Percentiles rank a stretch among this genome's conserved stretches.
These are phyloP conservation scores for Fomitopsis pinicola DNA, from an alignment of 1,284 basidiomycete species.

Conservation along the genomic window DNA sequence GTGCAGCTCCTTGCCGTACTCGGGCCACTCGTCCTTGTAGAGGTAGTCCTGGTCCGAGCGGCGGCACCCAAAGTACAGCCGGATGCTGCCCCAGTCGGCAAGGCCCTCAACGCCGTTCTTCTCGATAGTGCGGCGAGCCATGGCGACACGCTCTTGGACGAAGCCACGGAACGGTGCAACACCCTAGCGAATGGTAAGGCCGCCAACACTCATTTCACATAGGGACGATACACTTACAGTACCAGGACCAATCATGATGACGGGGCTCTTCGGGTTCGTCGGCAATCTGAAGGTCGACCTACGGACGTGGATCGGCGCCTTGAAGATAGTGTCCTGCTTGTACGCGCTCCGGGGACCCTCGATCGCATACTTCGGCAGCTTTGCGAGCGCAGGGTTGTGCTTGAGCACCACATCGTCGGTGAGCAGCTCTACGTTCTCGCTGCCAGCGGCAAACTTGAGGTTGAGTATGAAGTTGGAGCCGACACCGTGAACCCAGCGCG, in stretches of 20 bases:
- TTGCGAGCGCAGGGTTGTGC: constrained; percentile 32
- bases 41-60: constrained; percentile 86
- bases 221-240: constrained; percentile 59
- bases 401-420: constrained; percentile 27
- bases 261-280: constrained; percentile 95
- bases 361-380: constrained; percentile 76
- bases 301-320: constrained; percentile 91
- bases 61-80: constrained; percentile 95
- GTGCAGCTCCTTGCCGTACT: constrained; percentile 81
- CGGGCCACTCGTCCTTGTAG: constrained; percentile 93
- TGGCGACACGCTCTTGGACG: constrained; percentile 94
- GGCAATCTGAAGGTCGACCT: constrained; percentile 96
- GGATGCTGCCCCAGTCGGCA: constrained; percentile 92
- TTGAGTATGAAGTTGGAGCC: constrained; percentile 92
- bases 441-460: constrained; percentile 75
- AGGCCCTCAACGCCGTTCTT: constrained; percentile 92
- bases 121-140: constrained; percentile 89
- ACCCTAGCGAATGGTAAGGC: constrained; percentile 49
- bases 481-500: constrained; percentile 79
- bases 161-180: constrained; percentile 99
- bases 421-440: constrained; percentile 46
- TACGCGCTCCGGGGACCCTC: constrained; percentile 88
- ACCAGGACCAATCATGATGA: constrained; percentile 98
- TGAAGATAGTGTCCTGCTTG: constrained; percentile 65
- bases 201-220: background rate